Percentiles rank a stretch among this genome's conserved stretches.
phyloP scores from a whole-genome alignment of 2,329 filamentous ascomycete species.

The Chaetomium strumarium region DNA sequence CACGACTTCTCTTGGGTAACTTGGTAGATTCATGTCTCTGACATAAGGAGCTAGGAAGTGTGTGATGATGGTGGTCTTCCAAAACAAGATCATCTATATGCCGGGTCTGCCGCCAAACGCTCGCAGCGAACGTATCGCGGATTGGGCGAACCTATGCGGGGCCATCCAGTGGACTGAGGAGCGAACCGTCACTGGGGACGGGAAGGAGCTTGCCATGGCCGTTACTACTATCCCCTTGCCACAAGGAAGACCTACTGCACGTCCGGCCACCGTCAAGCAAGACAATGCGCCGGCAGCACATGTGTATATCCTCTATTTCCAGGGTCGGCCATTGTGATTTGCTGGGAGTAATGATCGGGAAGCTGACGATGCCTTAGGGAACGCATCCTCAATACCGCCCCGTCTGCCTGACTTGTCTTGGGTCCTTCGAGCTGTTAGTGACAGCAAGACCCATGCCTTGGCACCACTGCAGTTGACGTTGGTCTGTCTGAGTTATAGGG shows the following conservation, averaged over 20 bases:
- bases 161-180: slow-evolving; percentile 64
- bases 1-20: not conserved
- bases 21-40: not conserved
- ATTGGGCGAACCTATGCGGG: slow-evolving; percentile 54
- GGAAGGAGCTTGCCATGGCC: slow-evolving; percentile 57
- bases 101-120: slow-evolving; percentile 68
- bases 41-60: slow-evolving; percentile 44
- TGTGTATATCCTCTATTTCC: slow-evolving; percentile 53
- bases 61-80: slow-evolving; percentile 68
- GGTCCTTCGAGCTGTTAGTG: slow-evolving; percentile 42
- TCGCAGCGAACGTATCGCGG: slow-evolving; percentile 58
- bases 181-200: slow-evolving; percentile 54
- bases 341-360: not conserved
- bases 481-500: slow-evolving; percentile 58
- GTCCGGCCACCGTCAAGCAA: not conserved
- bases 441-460: slow-evolving; percentile 28
- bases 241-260: not conserved
- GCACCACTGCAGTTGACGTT: slow-evolving; percentile 36
- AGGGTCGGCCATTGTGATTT: slow-evolving; percentile 36
- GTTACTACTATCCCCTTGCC: slow-evolving; percentile 40
- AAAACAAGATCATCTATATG: slow-evolving; percentile 80
- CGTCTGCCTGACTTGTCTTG: slow-evolving; percentile 51
- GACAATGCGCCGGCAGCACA: slow-evolving; percentile 23
- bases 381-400: slow-evolving; percentile 53
- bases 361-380: slow-evolving; percentile 38